Percentiles rank a stretch among this genome's conserved stretches.
phyloP scores from a whole-genome alignment of 225 moss, liverwort and hornwort species.

The Sphagnum contortum region DNA sequence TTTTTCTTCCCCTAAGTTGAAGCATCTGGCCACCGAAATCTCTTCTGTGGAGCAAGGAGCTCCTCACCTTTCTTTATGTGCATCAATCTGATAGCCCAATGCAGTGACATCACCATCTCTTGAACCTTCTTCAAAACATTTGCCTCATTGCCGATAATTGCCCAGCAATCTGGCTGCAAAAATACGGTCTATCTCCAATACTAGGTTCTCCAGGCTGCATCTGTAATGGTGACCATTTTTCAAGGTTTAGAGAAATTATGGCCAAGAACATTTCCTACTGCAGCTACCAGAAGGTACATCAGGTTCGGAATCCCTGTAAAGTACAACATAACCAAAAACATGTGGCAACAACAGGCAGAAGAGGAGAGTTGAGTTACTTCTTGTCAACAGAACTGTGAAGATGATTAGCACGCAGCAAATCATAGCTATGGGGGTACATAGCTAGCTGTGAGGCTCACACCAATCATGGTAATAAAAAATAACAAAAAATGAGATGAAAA shows the following conservation, averaged over 20 bases:
- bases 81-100: slow-evolving; percentile 28
- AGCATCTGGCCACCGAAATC: slow-evolving; percentile 37
- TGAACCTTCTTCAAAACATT: slow-evolving; percentile 25
- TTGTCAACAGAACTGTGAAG: slow-evolving; percentile 33
- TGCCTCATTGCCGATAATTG: slow-evolving; percentile 60
- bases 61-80: slow-evolving; percentile 23
- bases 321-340: background rate
- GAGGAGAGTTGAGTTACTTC: slow-evolving; percentile 15
- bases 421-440: slow-evolving; percentile 82
- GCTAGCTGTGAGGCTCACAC: slow-evolving; percentile 70
- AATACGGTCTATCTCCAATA: slow-evolving; percentile 75
- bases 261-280: background rate
- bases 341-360: background rate
- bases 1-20: background rate
- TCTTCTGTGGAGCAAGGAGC: slow-evolving; percentile 48
- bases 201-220: slow-evolving; percentile 46
- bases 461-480: slow-evolving; percentile 80
- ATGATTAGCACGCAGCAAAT: slow-evolving; percentile 73
- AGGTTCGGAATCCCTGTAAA: background rate
- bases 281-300: too few species aligned
- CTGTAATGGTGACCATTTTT: slow-evolving; percentile 3
- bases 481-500: too few species aligned
- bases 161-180: slow-evolving; percentile 69
- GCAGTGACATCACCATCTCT: slow-evolving; percentile 34
- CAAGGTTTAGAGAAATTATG: background rate